Evolutionary conservation across 768 basidiomycete genomes (phyloP).

Genomic region (Candolleomyces aberdarensis): DNA sequence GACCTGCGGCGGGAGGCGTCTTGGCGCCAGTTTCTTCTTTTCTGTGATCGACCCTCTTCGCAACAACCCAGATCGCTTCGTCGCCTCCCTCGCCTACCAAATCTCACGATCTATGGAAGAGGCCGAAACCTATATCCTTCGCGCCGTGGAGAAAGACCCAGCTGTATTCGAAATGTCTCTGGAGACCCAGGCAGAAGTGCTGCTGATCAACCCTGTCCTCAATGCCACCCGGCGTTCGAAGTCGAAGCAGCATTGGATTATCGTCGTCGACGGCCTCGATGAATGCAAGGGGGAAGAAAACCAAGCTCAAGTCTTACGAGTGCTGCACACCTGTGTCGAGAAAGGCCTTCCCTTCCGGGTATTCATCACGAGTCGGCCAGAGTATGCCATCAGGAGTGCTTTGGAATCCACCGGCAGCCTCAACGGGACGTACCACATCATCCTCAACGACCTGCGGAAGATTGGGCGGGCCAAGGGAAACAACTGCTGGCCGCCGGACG

Average conservation of each 20-base stretch:
- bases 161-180: background rate
- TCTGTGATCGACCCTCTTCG: background rate
- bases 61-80: background rate
- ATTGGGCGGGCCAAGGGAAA: background rate
- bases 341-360: background rate
- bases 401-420: background rate
- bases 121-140: background rate
- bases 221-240: background rate
- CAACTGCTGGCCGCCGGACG: constrained; percentile 1
- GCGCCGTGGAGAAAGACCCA: background rate
- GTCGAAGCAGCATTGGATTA: background rate
- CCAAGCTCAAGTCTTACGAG: constrained; percentile 5
- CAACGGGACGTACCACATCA: background rate
- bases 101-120: background rate
- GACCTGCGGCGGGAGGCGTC: background rate
- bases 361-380: background rate
- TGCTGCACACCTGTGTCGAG: background rate
- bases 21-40: constrained; percentile 5
- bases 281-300: background rate
- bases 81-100: constrained; percentile 6
- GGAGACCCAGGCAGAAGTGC: background rate
- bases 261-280: constrained; percentile 5
- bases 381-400: background rate
- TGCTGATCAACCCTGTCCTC: background rate
- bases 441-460: background rate